phyloP scores from a whole-genome alignment of 176 grass and related monocot species.

The Metroxylon sagu region DNA sequence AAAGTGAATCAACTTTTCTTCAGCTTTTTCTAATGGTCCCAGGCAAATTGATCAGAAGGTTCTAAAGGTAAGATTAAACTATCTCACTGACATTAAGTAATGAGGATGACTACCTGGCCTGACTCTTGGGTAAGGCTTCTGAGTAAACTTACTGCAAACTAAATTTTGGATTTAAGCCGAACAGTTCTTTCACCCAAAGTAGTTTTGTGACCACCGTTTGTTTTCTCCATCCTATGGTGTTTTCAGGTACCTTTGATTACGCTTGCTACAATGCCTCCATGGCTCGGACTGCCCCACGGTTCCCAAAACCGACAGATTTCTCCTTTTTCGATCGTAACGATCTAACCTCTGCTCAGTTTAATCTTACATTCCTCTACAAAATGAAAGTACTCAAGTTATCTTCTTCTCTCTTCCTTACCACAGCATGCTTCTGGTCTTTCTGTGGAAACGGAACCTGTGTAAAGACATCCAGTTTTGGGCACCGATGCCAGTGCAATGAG shows the following conservation, averaged over 20 bases:
- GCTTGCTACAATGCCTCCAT: conserved; percentile 32
- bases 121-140: too few species aligned
- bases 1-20: too few species aligned
- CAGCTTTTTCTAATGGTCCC: too few species aligned
- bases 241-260: conserved; percentile 31
- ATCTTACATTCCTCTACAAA: neutral
- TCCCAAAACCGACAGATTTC: conserved; percentile 1
- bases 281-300: neutral
- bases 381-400: neutral
- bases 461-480: conserved; percentile 15
- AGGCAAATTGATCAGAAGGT: too few species aligned
- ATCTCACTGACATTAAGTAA: too few species aligned
- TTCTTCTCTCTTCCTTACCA: neutral
- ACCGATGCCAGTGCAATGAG: conserved; percentile 28
- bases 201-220: neutral
- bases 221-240: too few species aligned
- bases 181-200: neutral
- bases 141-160: too few species aligned
- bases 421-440: conserved; percentile 38
- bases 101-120: too few species aligned
- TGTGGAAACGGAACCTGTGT: conserved; percentile 21
- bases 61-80: too few species aligned
- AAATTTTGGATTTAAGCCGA: conserved; percentile 1
- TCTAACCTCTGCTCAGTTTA: neutral
- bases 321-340: conserved; percentile 31